Evolutionary conservation across 768 basidiomycete species (phyloP).

Genomic region (Coprinopsis cinerea): DNA sequence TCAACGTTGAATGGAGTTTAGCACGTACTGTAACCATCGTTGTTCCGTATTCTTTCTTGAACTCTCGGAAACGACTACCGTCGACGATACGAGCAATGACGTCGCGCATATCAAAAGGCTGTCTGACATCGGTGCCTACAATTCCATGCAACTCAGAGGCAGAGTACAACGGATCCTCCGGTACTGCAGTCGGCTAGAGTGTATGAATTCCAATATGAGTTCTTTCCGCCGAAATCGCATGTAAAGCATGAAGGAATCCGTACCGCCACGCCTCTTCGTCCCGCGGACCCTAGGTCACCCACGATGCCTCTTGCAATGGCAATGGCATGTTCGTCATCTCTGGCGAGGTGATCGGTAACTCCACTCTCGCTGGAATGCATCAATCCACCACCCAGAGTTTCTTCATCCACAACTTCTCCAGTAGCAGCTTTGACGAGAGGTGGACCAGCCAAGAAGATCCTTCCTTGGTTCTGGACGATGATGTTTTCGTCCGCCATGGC

Average conservation of each 20-base stretch:
- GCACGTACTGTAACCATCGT: slow-evolving; percentile 77
- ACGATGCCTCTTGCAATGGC: slow-evolving; percentile 71
- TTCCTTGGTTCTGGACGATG: slow-evolving; percentile 86
- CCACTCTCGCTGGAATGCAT: slow-evolving; percentile 93
- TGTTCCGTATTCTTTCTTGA: slow-evolving; percentile 92
- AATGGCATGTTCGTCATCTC: slow-evolving; percentile 82
- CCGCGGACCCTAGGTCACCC: slow-evolving; percentile 67
- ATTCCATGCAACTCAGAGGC: slow-evolving; percentile 84
- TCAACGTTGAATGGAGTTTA: not conserved
- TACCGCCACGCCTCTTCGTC: slow-evolving; percentile 45
- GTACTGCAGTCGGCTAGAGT: slow-evolving; percentile 45
- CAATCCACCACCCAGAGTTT: slow-evolving; percentile 82
- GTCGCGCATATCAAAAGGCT: slow-evolving; percentile 91
- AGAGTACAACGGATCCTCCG: slow-evolving; percentile 75
- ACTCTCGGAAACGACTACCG: slow-evolving; percentile 87
- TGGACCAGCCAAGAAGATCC: slow-evolving; percentile 91
- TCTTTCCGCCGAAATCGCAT: no score
- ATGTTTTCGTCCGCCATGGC: slow-evolving; percentile 96
- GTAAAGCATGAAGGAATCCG: slow-evolving; percentile 19
- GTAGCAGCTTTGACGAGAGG: slow-evolving; percentile 94
- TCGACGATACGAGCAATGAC: slow-evolving; percentile 90
- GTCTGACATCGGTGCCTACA: slow-evolving; percentile 83
- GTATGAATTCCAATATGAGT: not conserved
- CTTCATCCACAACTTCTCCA: slow-evolving; percentile 89
- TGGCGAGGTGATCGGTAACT: slow-evolving; percentile 83